Base-by-base conservation (phyloP, 2,329 filamentous ascomycete genomes). In the Ophiostoma pallidulum region DNA sequence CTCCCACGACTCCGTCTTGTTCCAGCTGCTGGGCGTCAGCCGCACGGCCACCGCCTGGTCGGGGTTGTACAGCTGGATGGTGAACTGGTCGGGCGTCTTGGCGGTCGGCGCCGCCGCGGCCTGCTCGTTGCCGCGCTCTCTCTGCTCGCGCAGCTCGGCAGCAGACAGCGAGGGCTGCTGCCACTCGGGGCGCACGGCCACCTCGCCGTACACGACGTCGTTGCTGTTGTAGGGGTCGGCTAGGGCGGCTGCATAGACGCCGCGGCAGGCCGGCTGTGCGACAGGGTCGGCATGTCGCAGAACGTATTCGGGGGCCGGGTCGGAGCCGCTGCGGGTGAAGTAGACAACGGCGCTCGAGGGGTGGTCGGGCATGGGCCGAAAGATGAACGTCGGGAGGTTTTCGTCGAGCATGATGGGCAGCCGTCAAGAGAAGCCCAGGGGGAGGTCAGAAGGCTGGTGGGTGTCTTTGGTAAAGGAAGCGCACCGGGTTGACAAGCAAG, bases 21-120 rank as follows among this genome's bases (percentile, higher is more conserved):
- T 89, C 84, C 89, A 94, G 51, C 82, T 81, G 29, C 85, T 83
- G 35, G 82, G 75, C 56, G 84, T 79, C 58, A 82, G 77, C 57
- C 76, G 80, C 31, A 97, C 76, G 1, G 72, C 58, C 18, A 97
- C 71, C 57, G 84, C 76, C 64, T 92, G 88, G 62, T 97, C 91
- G 0, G 92, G 92, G 62, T 95, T 92, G 72, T 96, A 97, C 3
- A 98, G 80, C 58, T 91, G 84, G 33, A 97, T 75, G n/a, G 75
- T 74, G 63, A 97, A 95, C 45, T 78, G 72, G 48, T 82, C 81
- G 0, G 91, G 90, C 24, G 87, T 76, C 29, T 86, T 73, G 9
- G 90, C 84, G 51, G 84, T 75, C 1, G 84, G 58, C 75, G 77
- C 19, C 76, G 81, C 3, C 75, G 69, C 1, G 14, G 82, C 84